Evolutionary conservation across 306 rosid genomes (phyloP).

Genomic region (Acmispon strigosus): DNA sequence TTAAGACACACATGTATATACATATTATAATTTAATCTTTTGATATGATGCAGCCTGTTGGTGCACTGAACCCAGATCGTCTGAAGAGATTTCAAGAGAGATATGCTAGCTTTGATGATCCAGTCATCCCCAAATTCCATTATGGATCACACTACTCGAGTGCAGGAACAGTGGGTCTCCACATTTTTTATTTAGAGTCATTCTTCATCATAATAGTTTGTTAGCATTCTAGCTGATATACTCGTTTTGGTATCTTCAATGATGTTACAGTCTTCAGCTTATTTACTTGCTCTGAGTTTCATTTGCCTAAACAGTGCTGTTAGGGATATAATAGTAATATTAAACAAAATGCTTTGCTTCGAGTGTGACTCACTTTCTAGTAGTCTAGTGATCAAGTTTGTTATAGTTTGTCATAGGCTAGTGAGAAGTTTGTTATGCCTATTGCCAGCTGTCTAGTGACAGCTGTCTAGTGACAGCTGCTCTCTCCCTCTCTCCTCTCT

Average conservation of each 20-base stretch:
- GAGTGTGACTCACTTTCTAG: too few relatives aligned
- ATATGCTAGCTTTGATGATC: constrained; percentile 94
- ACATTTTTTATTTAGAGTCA: not conserved
- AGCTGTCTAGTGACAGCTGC: too few relatives aligned
- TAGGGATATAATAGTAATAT: too few relatives aligned
- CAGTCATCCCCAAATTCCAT: constrained; percentile 92
- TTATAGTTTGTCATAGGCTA: too few relatives aligned
- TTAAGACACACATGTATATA: not conserved
- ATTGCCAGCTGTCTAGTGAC: too few relatives aligned
- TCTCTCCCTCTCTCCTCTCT: too few relatives aligned
- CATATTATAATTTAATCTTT: constrained; percentile 12
- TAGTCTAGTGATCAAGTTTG: too few relatives aligned
- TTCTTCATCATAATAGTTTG: constrained; percentile 2
- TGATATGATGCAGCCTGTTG: constrained; percentile 67
- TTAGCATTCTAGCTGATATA: not conserved
- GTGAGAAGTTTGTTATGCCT: too few relatives aligned
- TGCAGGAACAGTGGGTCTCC: constrained; percentile 90
- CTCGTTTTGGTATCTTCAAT: not conserved
- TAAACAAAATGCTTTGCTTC: too few relatives aligned
- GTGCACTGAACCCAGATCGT: constrained; percentile 80
- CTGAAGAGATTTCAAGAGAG: constrained; percentile 85
- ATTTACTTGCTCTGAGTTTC: not conserved
- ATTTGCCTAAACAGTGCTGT: not conserved
- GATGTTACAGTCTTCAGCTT: not conserved
- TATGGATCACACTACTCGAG: constrained; percentile 98